A percentile compares a stretch with the other conserved stretches of the same genome.
phyloP scores from a whole-genome alignment of 1,284 basidiomycete species.

The Ustilago sp. region DNA sequence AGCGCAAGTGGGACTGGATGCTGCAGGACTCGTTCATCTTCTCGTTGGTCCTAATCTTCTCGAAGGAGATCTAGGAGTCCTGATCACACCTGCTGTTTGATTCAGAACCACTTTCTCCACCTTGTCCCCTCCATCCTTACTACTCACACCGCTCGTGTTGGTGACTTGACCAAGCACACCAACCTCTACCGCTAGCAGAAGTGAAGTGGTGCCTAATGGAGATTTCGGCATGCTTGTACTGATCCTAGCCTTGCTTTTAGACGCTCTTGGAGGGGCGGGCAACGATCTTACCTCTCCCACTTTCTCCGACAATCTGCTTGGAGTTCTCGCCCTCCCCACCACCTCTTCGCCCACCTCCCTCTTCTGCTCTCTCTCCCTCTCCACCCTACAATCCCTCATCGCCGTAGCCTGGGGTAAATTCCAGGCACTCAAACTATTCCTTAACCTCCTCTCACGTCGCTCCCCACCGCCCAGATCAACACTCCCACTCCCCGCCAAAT shows the following conservation, averaged over 20 bases:
- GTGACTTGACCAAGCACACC: background rate
- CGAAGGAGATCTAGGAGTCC: background rate
- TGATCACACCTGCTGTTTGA: background rate
- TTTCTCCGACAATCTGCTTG: background rate
- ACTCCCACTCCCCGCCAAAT: conserved; percentile 11
- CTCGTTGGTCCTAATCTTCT: conserved; percentile 3
- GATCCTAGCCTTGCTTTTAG: conserved; percentile 15
- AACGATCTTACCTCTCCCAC: conserved; percentile 6
- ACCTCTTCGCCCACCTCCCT: background rate
- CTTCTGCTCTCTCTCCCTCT: background rate
- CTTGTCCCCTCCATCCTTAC: background rate
- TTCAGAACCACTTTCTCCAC: conserved; percentile 2
- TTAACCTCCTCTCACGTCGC: background rate
- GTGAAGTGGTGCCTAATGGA: background rate
- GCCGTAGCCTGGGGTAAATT: background rate
- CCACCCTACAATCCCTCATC: background rate
- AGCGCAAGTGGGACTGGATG: background rate
- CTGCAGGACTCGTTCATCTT: background rate
- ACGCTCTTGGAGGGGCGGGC: conserved; percentile 31
- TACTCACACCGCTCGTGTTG: background rate
- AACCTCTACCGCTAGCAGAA: background rate
- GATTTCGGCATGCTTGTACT: conserved; percentile 4
- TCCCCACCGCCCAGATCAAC: conserved; percentile 2
- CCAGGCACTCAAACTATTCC: conserved; percentile 3
- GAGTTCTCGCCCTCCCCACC: background rate